phyloP scores from a whole-genome alignment of 139 green algal genomes.

The Raphidocelis subcapitata region DNA sequence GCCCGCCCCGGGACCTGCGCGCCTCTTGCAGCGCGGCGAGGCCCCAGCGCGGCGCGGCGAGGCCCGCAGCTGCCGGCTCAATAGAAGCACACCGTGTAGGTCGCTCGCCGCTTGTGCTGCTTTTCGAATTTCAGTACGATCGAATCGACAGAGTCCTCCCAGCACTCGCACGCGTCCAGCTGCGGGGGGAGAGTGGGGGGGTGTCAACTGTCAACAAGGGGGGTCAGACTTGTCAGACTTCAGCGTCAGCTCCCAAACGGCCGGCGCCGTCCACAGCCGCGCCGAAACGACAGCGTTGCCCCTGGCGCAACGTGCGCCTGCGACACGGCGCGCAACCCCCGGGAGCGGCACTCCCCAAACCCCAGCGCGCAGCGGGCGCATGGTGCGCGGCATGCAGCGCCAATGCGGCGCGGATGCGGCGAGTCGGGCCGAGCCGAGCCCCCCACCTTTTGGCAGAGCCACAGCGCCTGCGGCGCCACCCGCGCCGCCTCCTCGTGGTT shows the following conservation, averaged over 20 bases:
- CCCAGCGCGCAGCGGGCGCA: not conserved
- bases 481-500: slow-evolving; percentile 76
- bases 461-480: slow-evolving; percentile 71
- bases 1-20: too few species aligned
- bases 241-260: not conserved
- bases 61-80: too few species aligned
- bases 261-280: too few species aligned
- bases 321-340: too few species aligned
- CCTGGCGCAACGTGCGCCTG: too few species aligned
- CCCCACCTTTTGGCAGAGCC: slow-evolving; percentile 72
- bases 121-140: slow-evolving; percentile 61
- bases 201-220: not conserved
- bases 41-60: too few species aligned
- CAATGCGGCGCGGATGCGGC: not conserved
- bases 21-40: too few species aligned
- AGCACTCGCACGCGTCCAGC: slow-evolving; percentile 56
- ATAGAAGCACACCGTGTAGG: slow-evolving; percentile 77
- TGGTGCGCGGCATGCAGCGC: not conserved
- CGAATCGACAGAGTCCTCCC: slow-evolving; percentile 70
- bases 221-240: not conserved
- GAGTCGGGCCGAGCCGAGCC: not conserved
- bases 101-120: slow-evolving; percentile 46
- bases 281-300: too few species aligned
- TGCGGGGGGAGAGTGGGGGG: slow-evolving; percentile 10
- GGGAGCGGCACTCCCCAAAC: too few species aligned